Percentiles rank a stretch among this genome's conserved stretches.
Conservation (phyloP, 2,329 filamentous ascomycete species). For the Chaetomium olivaceum region DNA sequence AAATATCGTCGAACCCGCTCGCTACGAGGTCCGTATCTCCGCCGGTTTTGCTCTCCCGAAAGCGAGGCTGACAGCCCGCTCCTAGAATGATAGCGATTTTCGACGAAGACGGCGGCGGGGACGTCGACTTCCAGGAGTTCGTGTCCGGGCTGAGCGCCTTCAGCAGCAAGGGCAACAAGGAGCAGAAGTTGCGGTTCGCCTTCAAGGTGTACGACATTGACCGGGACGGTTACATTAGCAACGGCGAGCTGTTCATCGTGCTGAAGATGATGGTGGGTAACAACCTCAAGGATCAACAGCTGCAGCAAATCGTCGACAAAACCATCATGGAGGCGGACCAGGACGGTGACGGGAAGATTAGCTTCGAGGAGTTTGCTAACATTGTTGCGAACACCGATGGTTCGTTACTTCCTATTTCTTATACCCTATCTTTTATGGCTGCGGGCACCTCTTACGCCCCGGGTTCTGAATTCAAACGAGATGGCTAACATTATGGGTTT, state of each 20-base stretch:
- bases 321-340: conserved; percentile 99
- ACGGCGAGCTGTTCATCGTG: conserved; percentile 98
- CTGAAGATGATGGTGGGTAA: conserved; percentile 99
- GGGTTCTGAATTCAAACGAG: not conserved
- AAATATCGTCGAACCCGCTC: conserved; percentile 96
- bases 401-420: not conserved
- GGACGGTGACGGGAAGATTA: conserved; percentile 95
- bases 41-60: not conserved
- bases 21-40: conserved; percentile 70
- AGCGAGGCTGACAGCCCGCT: not conserved
- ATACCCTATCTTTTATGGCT: not conserved
- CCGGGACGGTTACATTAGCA: conserved; percentile 96
- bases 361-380: conserved; percentile 97
- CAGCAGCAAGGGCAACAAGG: conserved; percentile 97
- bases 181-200: conserved; percentile 95
- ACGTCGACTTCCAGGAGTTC: conserved; percentile 99
- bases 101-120: conserved; percentile 95
- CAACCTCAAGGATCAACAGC: conserved; percentile 97
- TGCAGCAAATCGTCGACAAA: conserved; percentile 99
- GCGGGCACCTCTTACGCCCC: not conserved
- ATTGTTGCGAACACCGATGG: conserved; percentile 71
- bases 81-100: conserved; percentile 97
- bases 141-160: conserved; percentile 94
- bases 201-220: conserved; percentile 99
- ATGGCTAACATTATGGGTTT: not conserved